Evolutionary conservation across 768 basidiomycete species (phyloP), one percentile per base, ranked within the genome.

Genomic region (Leucosporidium scottii): DNA sequence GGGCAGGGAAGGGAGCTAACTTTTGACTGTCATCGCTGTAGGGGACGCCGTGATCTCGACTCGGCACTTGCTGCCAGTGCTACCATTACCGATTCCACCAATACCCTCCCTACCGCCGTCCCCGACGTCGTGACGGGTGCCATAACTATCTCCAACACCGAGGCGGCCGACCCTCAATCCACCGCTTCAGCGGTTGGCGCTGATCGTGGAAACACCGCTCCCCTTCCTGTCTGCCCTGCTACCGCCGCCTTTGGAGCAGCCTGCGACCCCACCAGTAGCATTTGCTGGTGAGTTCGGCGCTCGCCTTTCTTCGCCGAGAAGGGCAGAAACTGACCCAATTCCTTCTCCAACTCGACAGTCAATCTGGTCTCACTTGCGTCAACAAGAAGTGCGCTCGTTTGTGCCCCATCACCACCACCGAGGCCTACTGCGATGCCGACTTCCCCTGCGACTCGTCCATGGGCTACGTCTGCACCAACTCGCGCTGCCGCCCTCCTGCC

Each of bases 391-490:
- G 70, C 59, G 28, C 47, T 2, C 31, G 62, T n/a, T n/a, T 66
- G 21, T 72, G 70, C 61, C 23, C 39, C 15, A 62, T 65, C 62
- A 61, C 67, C 58, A 66, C 67, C 31, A 60, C 61, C 64, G 70
- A 72, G 58, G 25, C 64, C 3, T 68, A 68, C 67, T 72, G 70
- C 64, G 70, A 72, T 28, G 64, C 70, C 18, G 28, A 28, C 28
- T 44, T 44, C 21, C 67, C 70, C 1, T 72, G 70, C 61, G 56
- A 66, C 54, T 17, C 44, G 7, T 31, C 48, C 5, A 64, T 68
- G 61, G 70, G 70, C 53, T 72, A 72, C 70, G 55, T 47, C 5
- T 72, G 70, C 58, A 54, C 48, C 47, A 36, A 44, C 58, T 63
- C 59, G 25, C 66, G 67, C 3, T 72, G 70, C 54, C 50, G 70